Conservation (phyloP, 2,329 filamentous ascomycete genomes). For the Monosporascus sp. region DNA sequence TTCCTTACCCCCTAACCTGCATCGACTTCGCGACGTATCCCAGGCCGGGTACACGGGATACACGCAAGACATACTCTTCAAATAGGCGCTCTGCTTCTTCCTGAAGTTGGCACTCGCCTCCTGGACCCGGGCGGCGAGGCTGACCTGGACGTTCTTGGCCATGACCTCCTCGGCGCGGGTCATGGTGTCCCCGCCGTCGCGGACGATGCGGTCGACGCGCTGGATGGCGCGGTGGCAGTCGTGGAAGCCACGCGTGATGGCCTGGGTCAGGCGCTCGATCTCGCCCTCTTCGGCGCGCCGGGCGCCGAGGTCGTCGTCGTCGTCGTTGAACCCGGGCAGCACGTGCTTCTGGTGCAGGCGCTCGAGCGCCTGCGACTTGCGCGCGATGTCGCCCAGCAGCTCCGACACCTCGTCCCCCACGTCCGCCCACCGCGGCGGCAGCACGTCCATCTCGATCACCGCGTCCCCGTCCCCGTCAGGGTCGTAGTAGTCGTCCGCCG, state of each 20-base stretch:
- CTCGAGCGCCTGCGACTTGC: constrained; percentile 79
- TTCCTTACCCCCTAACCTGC: neutral
- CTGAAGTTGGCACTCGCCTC: constrained; percentile 88
- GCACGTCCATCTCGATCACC: constrained; percentile 95
- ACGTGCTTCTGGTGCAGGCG: constrained; percentile 96
- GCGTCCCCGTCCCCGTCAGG: constrained; percentile 69
- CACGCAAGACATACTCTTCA: constrained; percentile 67
- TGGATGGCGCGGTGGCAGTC: constrained; percentile 86
- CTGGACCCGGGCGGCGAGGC: constrained; percentile 80
- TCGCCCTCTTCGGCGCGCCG: constrained; percentile 82
- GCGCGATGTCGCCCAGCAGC: constrained; percentile 71
- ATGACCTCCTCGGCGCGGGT: constrained; percentile 86
- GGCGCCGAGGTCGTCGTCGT: neutral
- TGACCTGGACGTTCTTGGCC: constrained; percentile 94
- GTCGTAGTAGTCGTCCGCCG: constrained; percentile 63
- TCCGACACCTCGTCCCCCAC: constrained; percentile 91
- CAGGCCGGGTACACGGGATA: neutral
- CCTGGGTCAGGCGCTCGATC: constrained; percentile 86
- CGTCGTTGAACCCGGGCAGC: constrained; percentile 82
- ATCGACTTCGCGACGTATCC: neutral
- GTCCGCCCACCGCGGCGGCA: constrained; percentile 94
- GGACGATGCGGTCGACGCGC: constrained; percentile 80
- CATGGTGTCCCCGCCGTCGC: constrained; percentile 69
- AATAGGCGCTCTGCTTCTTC: constrained; percentile 94
- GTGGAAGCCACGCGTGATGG: constrained; percentile 85